phyloP scores from a whole-genome alignment of 2,329 filamentous ascomycete species.

The Colletotrichum lupini region DNA sequence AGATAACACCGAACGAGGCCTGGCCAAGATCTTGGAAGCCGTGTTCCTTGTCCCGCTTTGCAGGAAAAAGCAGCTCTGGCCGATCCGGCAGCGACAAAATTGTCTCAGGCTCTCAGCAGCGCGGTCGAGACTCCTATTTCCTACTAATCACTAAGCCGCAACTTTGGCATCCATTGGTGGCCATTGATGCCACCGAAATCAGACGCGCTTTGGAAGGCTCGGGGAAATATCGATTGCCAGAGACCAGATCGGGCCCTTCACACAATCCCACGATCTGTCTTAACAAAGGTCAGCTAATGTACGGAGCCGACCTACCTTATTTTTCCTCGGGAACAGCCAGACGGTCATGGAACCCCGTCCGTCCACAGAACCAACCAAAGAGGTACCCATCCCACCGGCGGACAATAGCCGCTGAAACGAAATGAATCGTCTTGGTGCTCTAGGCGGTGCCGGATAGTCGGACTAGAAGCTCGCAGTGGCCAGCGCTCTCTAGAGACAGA shows the following conservation, averaged over 20 bases:
- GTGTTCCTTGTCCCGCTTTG: not conserved
- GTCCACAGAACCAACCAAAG: conserved; percentile 4
- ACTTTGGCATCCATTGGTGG: conserved; percentile 7
- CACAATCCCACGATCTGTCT: not conserved
- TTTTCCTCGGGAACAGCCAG: not conserved
- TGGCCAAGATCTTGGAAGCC: conserved; percentile 1
- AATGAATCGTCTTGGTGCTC: not conserved
- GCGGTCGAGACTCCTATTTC: not conserved
- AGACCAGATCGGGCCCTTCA: conserved; percentile 19
- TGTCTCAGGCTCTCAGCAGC: not conserved
- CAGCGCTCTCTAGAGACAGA: not conserved
- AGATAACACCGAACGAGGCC: conserved; percentile 15
- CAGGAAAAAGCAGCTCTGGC: not conserved
- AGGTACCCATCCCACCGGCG: conserved; percentile 4
- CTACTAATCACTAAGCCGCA: not conserved
- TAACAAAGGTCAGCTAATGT: conserved; percentile 6
- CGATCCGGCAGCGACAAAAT: conserved; percentile 4
- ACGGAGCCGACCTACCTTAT: conserved; percentile 27
- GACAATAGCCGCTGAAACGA: conserved; percentile 10
- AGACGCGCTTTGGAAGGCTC: conserved; percentile 1
- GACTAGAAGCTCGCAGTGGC: not conserved
- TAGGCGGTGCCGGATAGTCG: conserved; percentile 1
- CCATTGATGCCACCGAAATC: not conserved
- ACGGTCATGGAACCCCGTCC: conserved; percentile 16
- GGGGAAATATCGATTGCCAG: conserved; percentile 27